Conservation (phyloP, 805 yeast genomes). For the Candida tibetensis region DNA sequence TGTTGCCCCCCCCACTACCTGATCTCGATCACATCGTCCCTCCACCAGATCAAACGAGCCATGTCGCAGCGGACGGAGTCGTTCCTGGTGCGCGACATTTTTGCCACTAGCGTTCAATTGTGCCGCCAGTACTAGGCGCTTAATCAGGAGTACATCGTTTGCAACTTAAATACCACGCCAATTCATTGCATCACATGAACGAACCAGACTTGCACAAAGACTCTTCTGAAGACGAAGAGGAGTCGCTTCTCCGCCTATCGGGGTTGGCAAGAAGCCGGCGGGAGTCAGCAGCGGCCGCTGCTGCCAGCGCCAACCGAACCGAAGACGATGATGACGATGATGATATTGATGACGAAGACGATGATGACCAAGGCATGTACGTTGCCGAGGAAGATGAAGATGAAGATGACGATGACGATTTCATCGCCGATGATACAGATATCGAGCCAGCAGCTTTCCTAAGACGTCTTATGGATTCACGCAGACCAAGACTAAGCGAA, state of each 20-base stretch:
- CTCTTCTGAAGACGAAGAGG: slow-evolving; percentile 14
- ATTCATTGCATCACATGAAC: too few relatives aligned
- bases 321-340: slow-evolving; percentile 22
- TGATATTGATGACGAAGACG: slow-evolving; percentile 21
- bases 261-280: slow-evolving; percentile 31
- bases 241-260: slow-evolving; percentile 37
- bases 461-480: slow-evolving; percentile 6
- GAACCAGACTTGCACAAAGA: not conserved
- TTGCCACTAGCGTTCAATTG: slow-evolving; percentile 2
- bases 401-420: slow-evolving; percentile 11
- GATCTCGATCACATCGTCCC: too few relatives aligned
- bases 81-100: slow-evolving; percentile 3
- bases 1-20: too few relatives aligned
- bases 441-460: slow-evolving; percentile 9
- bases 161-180: too few relatives aligned
- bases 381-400: slow-evolving; percentile 8
- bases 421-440: slow-evolving; percentile 8
- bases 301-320: too few relatives aligned
- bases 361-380: slow-evolving; percentile 14
- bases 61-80: too few relatives aligned
- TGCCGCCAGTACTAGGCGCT: too few relatives aligned
- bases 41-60: too few relatives aligned
- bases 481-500: slow-evolving; percentile 6
- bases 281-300: slow-evolving; percentile 18
- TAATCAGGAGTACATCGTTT: too few relatives aligned